Conservation (phyloP, 2,329 filamentous ascomycete species). For the Dactylellina sp. region DNA sequence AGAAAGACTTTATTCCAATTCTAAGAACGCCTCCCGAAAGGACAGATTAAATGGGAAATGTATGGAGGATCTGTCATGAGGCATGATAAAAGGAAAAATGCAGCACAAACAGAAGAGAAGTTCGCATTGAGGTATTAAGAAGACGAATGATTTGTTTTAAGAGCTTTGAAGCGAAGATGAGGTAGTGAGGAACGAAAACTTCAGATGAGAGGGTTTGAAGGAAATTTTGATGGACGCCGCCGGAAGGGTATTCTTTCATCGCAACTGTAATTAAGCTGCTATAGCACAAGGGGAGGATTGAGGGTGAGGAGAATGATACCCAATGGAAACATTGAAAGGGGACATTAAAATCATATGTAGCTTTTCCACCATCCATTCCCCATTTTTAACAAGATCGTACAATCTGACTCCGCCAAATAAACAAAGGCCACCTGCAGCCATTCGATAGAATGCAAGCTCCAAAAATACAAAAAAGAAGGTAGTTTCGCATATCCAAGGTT, state of each 20-base stretch:
- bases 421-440: conserved; percentile 28
- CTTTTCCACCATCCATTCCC: conserved; percentile 33
- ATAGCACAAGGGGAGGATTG: conserved; percentile 22
- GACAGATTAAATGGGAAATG: conserved; percentile 48
- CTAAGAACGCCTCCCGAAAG: conserved; percentile 53
- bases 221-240: conserved; percentile 28
- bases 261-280: conserved; percentile 31
- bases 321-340: conserved; percentile 13
- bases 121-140: background rate
- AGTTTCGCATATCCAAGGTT: conserved; percentile 28
- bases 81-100: conserved; percentile 29
- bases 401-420: conserved; percentile 47
- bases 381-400: conserved; percentile 43
- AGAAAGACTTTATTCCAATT: conserved; percentile 47
- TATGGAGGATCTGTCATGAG: conserved; percentile 39
- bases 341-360: conserved; percentile 55
- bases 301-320: conserved; percentile 18
- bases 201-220: conserved; percentile 2
- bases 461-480: conserved; percentile 16
- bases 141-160: background rate
- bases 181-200: conserved; percentile 8
- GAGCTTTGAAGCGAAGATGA: conserved; percentile 10
- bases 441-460: conserved; percentile 26
- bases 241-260: conserved; percentile 46
- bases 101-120: background rate